phyloP scores from a whole-genome alignment of 495 filamentous ascomycete genomes.

The Penicillium psychrofluorescens region DNA sequence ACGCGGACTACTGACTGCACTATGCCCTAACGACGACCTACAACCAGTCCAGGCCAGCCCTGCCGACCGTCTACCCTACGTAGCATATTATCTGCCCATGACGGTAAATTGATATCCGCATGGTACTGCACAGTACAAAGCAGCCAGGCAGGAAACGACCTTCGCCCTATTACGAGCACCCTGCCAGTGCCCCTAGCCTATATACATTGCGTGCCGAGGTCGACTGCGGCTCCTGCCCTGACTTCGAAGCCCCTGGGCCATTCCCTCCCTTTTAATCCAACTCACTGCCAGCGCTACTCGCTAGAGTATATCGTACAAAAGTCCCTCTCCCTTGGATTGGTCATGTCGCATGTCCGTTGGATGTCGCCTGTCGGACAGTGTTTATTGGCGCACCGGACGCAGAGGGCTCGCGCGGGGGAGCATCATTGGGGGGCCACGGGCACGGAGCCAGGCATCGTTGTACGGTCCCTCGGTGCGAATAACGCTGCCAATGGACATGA shows the following conservation, averaged over 20 bases:
- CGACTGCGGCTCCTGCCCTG: neutral
- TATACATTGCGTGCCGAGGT: neutral
- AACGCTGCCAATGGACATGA: slow-evolving; percentile 97
- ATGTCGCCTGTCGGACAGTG: slow-evolving; percentile 1
- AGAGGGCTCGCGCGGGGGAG: slow-evolving; percentile 36
- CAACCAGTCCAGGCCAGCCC: no score
- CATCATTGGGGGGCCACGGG: slow-evolving; percentile 40
- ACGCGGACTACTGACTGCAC: no score
- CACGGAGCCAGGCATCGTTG: slow-evolving; percentile 43
- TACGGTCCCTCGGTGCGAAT: slow-evolving; percentile 73
- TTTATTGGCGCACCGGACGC: slow-evolving; percentile 29
- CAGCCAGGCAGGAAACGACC: neutral
- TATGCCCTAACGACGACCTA: no score
- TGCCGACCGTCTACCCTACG: no score
- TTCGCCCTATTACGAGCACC: neutral
- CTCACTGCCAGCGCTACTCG: slow-evolving; percentile 8
- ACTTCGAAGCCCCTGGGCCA: neutral
- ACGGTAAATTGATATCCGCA: no score
- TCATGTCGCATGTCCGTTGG: slow-evolving; percentile 18
- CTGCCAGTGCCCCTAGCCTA: neutral
- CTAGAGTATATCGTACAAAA: slow-evolving; percentile 30
- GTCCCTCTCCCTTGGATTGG: slow-evolving; percentile 12
- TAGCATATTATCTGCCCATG: no score
- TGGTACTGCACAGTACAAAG: neutral
- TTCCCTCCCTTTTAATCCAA: neutral